These are phyloP conservation scores for Wickerhamiella vanderwaltii DNA, from an alignment of 805 yeast genomes.

Conservation along the genomic window DNA sequence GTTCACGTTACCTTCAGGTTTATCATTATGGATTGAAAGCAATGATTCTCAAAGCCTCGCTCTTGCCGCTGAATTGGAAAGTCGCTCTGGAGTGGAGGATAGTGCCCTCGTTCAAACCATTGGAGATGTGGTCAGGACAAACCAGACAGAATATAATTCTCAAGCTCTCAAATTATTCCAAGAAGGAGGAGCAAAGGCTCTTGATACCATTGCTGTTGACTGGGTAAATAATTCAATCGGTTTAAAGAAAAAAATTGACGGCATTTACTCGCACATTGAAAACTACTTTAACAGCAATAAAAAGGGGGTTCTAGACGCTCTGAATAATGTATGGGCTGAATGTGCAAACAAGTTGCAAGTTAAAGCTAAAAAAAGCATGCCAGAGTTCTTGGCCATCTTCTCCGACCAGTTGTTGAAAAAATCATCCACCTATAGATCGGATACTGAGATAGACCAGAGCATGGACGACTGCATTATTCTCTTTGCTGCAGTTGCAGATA, in stretches of 20 bases:
- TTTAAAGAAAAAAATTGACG: conserved; percentile 10
- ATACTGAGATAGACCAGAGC: conserved; percentile 45
- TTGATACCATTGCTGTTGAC: conserved; percentile 1
- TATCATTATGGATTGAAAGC: conserved; percentile 15
- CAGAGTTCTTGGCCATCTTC: conserved; percentile 30
- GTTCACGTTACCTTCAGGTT: conserved; percentile 14
- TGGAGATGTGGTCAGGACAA: conserved; percentile 1
- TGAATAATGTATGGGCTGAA: conserved; percentile 2
- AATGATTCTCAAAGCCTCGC: conserved; percentile 9
- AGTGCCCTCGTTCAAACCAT: conserved; percentile 11
- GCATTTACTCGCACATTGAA: conserved; percentile 4
- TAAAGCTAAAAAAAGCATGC: background rate
- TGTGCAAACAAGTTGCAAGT: conserved; percentile 5
- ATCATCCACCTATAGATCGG: conserved; percentile 43
- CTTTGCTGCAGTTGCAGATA: conserved; percentile 79
- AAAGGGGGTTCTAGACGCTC: background rate
- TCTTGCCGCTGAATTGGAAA: conserved; percentile 17
- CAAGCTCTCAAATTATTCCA: background rate
- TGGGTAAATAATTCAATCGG: conserved; percentile 15
- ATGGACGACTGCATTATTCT: conserved; percentile 74
- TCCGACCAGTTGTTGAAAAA: conserved; percentile 72
- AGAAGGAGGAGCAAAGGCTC: conserved; percentile 1
- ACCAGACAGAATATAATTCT: conserved; percentile 9
- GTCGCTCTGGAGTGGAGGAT: conserved; percentile 2
- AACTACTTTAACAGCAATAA: background rate